Conservation (phyloP, 139 green algal genomes). For the Penium margaritaceum region DNA sequence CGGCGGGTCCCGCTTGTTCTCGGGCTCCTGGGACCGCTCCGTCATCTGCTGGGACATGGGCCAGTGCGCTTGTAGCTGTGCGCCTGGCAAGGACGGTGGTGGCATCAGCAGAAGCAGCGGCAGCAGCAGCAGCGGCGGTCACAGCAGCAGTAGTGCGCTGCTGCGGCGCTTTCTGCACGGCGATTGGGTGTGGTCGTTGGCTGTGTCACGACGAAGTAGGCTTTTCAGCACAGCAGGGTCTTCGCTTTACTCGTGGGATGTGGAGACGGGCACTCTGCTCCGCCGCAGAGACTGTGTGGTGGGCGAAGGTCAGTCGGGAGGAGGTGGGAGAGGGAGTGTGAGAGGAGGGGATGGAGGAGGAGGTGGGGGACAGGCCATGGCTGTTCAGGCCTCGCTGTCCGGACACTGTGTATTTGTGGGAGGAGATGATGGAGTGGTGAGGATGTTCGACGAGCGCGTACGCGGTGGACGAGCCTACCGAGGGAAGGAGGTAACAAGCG, state of each 20-base stretch:
- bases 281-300: no score
- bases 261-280: constrained; percentile 33
- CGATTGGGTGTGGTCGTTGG: constrained; percentile 32
- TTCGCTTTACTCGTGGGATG: constrained; percentile 32
- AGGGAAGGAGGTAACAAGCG: not conserved
- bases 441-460: constrained; percentile 35
- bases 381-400: constrained; percentile 14
- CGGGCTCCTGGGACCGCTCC: constrained; percentile 31
- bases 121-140: not conserved
- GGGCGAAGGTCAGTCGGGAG: no score
- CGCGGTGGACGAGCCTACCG: not conserved
- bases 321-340: no score
- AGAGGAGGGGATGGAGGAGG: not conserved
- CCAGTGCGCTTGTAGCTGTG: not conserved
- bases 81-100: no score
- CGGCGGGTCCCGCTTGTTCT: not conserved
- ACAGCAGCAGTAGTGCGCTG: not conserved
- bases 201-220: not conserved
- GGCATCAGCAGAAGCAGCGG: no score
- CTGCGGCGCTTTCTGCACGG: constrained; percentile 11
- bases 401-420: constrained; percentile 29
- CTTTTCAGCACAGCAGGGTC: constrained; percentile 30
- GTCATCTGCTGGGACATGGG: constrained; percentile 1
- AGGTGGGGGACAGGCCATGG: constrained; percentile 18
- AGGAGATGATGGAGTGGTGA: constrained; percentile 34